These are phyloP conservation scores for Antitrichia curtipendula DNA, from an alignment of 225 moss, liverwort and hornwort genomes.

Conservation along the genomic window DNA sequence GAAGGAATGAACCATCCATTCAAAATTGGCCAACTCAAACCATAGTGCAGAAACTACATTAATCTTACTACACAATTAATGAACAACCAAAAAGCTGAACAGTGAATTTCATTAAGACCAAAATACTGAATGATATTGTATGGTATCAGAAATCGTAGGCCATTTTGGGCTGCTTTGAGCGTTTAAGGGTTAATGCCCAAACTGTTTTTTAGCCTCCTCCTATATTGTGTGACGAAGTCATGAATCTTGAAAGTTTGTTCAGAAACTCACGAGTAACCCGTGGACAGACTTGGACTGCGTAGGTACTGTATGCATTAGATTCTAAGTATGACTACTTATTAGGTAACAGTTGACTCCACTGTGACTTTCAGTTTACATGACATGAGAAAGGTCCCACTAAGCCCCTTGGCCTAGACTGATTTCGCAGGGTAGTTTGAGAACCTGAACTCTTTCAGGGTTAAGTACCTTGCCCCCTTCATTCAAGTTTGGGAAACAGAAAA, in stretches of 20 bases:
- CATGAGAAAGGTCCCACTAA: background rate
- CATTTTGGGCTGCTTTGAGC: too few relatives aligned
- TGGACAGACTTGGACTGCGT: background rate
- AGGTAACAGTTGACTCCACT: background rate
- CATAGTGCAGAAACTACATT: too few relatives aligned
- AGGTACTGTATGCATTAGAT: background rate
- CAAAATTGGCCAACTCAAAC: too few relatives aligned
- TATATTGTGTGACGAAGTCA: too few relatives aligned
- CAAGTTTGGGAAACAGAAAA: background rate
- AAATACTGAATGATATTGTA: too few relatives aligned
- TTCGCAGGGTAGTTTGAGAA: background rate
- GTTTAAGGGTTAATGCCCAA: too few relatives aligned
- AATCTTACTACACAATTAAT: too few relatives aligned
- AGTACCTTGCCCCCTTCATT: background rate
- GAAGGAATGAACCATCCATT: too few relatives aligned
- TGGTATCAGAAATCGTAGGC: too few relatives aligned
- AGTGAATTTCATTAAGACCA: too few relatives aligned
- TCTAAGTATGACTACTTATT: background rate
- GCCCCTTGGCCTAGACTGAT: background rate
- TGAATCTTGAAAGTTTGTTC: background rate
- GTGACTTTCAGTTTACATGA: background rate
- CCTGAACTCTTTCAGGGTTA: background rate
- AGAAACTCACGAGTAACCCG: background rate
- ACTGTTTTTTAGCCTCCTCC: too few relatives aligned
- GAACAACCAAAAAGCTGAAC: too few relatives aligned